These are phyloP conservation scores for Castanopsis chinensis DNA, from an alignment of 306 rosid genomes.

Conservation along the genomic window DNA sequence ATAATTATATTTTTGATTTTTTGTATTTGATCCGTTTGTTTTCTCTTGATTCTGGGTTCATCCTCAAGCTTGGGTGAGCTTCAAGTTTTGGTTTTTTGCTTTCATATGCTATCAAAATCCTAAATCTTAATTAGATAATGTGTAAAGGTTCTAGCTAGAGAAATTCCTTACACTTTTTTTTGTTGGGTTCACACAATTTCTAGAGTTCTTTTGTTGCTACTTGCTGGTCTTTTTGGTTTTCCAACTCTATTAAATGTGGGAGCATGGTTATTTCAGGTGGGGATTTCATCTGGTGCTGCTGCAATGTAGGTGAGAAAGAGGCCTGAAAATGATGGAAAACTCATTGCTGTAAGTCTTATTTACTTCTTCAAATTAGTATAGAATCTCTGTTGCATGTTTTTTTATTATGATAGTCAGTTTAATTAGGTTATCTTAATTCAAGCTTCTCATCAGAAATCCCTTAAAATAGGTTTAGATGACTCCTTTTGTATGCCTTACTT, in stretches of 20 bases:
- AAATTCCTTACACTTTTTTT: background rate
- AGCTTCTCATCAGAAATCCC: background rate
- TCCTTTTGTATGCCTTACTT: background rate
- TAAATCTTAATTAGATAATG: background rate
- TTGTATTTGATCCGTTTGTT: no score
- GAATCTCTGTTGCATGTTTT: background rate
- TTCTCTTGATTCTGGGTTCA: no score
- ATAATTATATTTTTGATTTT: no score
- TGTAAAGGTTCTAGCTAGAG: background rate
- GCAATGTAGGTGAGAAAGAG: no score
- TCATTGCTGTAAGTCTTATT: slow-evolving; percentile 9
- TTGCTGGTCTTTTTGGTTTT: background rate
- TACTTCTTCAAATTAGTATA: background rate
- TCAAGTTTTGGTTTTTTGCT: no score
- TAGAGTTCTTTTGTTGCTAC: background rate
- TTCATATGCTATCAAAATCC: no score
- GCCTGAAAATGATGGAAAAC: no score
- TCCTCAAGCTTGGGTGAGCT: no score
- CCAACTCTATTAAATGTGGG: background rate
- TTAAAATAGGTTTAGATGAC: background rate
- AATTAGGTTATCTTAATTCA: background rate
- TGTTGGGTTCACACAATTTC: background rate
- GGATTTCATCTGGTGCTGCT: no score
- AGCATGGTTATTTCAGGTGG: slow-evolving; percentile 11
- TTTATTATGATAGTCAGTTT: background rate